phyloP scores from a whole-genome alignment of 176 grass and related monocot genomes.

The Phragmites australis region DNA sequence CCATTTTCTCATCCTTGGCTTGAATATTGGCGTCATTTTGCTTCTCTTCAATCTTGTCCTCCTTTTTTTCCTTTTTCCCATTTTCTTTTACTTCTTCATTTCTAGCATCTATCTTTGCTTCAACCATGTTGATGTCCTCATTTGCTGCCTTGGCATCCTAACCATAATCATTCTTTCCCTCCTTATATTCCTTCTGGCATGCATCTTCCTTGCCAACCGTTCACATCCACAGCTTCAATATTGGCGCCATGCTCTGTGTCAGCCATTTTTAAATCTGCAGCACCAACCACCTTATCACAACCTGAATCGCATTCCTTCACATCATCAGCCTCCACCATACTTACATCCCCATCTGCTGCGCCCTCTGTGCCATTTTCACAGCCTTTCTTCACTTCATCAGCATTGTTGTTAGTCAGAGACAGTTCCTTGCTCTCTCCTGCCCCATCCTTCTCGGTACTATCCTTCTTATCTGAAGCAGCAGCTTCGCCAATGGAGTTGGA shows the following conservation, averaged over 20 bases:
- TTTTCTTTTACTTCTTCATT: slow-evolving; percentile 10
- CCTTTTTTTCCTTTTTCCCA: slow-evolving; percentile 23
- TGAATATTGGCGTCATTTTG: background rate
- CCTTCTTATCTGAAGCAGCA: slow-evolving; percentile 24
- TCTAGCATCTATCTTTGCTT: slow-evolving; percentile 7
- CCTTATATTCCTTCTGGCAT: slow-evolving; percentile 3
- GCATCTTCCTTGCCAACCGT: background rate
- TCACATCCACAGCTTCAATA: background rate
- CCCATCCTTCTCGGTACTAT: slow-evolving; percentile 25
- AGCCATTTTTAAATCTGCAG: slow-evolving; percentile 26
- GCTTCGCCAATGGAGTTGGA: background rate
- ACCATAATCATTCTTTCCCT: background rate
- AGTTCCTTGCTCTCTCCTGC: slow-evolving; percentile 19
- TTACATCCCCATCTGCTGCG: slow-evolving; percentile 15
- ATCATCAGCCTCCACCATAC: slow-evolving; percentile 27
- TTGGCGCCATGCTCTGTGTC: background rate
- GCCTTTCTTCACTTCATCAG: slow-evolving; percentile 22
- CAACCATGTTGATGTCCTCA: slow-evolving; percentile 27
- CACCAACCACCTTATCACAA: slow-evolving; percentile 16
- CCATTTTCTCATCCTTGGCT: background rate
- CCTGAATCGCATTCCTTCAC: background rate
- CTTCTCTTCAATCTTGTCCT: background rate
- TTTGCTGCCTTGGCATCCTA: slow-evolving; percentile 4
- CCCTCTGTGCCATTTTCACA: slow-evolving; percentile 39
- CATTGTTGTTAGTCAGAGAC: slow-evolving; percentile 3